Base-by-base conservation (phyloP, 169 alveolate genomes). In the Amoebophrya sp. region DNA sequence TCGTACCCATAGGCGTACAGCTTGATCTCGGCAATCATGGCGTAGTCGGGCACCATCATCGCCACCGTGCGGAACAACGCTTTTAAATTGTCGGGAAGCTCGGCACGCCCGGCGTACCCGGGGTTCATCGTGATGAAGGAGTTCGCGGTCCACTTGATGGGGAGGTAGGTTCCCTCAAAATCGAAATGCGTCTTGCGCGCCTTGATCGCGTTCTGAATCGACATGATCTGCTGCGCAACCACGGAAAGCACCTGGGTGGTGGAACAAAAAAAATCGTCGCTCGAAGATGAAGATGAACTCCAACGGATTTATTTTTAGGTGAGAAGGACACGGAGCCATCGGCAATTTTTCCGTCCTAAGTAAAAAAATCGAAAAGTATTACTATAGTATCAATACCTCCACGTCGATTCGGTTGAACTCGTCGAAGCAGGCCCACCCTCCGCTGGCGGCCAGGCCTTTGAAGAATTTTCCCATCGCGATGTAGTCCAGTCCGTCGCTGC, bases 341-440 rank as follows among this genome's bases (percentile, higher is more conserved):
- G n/a, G n/a, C n/a, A n/a, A n/a, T n/a, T n/a, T n/a, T n/a, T n/a
- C n/a, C n/a, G n/a, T n/a, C n/a, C n/a, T n/a, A n/a, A n/a, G n/a
- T n/a, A n/a, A n/a, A n/a, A n/a, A n/a, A n/a, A n/a, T n/a, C n/a
- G n/a, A n/a, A n/a, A n/a, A n/a, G n/a, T n/a, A n/a, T n/a, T n/a
- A n/a, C n/a, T n/a, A n/a, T n/a, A n/a, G n/a, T n/a, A n/a, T n/a
- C n/a, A n/a, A n/a, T 29, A 97, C 99, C 94, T 98, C 99, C 48
- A 98, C 98, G 89, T 96, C 97, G 43, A 98, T 95, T 92, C 99
- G 96, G 88, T 98, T 98, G 95, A 98, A 98, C 94, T 98, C 99
- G 94, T 98, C 99, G 93, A 98, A 97, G 91, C 99, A 98, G 87
- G 98, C 98, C 99, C 99, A 98, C n/a, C 98, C 97, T 50, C 99